Conservation (phyloP, 495 filamentous ascomycete genomes). For the Jackrogersella minutella region DNA sequence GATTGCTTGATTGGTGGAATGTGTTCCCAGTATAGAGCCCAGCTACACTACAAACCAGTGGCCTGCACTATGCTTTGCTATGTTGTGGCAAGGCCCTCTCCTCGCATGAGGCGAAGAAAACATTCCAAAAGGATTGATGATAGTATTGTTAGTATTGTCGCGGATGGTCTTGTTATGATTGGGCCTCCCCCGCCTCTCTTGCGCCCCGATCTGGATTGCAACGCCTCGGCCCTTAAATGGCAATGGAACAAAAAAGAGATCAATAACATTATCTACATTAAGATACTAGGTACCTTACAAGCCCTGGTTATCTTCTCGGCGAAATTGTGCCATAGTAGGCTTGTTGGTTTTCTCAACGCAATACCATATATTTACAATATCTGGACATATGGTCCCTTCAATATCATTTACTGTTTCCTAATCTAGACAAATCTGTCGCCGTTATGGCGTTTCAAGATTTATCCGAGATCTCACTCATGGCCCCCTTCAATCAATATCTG, state of each 20-base stretch:
- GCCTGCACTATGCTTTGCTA: conserved; percentile 8
- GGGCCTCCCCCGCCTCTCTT: conserved; percentile 16
- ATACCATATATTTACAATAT: conserved; percentile 18
- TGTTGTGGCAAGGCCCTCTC: conserved; percentile 19
- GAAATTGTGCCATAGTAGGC: conserved; percentile 13
- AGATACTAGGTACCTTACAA: neutral
- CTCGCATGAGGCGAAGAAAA: conserved; percentile 17
- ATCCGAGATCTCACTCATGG: conserved; percentile 30
- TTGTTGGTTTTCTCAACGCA: conserved; percentile 5
- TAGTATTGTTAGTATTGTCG: conserved; percentile 13
- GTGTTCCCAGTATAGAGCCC: conserved; percentile 1
- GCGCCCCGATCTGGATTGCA: conserved; percentile 13
- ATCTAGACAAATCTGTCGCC: conserved; percentile 21
- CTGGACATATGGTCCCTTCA: conserved; percentile 12
- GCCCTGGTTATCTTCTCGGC: neutral
- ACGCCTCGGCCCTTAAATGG: neutral
- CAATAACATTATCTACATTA: neutral
- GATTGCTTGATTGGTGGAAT: conserved; percentile 14
- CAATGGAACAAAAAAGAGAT: neutral
- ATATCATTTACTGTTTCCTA: conserved; percentile 25
- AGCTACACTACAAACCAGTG: neutral
- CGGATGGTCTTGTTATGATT: conserved; percentile 24
- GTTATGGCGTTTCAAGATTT: conserved; percentile 38
- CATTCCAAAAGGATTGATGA: conserved; percentile 21
- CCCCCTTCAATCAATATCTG: conserved; percentile 26